These are phyloP conservation scores for Exobasidium cylindrosporum DNA, from an alignment of 1,284 basidiomycete species.

Conservation along the genomic window DNA sequence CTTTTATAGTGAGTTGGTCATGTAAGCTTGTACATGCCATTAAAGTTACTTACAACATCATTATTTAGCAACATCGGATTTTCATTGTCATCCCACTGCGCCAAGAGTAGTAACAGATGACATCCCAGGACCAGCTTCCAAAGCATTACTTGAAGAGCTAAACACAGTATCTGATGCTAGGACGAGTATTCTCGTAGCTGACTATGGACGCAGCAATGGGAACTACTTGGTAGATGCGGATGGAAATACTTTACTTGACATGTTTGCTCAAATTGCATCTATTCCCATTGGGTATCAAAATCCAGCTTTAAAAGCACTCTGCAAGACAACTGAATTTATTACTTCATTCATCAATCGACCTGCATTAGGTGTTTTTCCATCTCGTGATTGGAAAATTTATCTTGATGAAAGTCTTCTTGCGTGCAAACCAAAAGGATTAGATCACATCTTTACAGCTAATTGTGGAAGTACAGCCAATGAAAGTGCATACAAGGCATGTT, in stretches of 20 bases:
- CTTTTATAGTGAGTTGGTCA: too few relatives aligned
- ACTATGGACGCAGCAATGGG: conserved; percentile 54
- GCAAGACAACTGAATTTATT: conserved; percentile 55
- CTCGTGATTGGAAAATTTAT: conserved; percentile 57
- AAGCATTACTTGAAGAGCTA: conserved; percentile 47
- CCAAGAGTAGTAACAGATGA: conserved; percentile 36
- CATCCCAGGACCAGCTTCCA: conserved; percentile 53
- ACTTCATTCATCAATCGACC: conserved; percentile 59
- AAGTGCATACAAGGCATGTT: background rate
- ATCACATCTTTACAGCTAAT: background rate
- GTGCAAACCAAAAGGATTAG: conserved; percentile 3
- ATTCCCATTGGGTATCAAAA: conserved; percentile 59
- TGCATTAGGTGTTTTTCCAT: conserved; percentile 62
- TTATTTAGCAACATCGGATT: too few relatives aligned
- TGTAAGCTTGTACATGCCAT: too few relatives aligned
- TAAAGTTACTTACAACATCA: too few relatives aligned
- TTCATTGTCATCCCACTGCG: conserved; percentile 42
- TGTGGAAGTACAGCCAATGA: background rate
- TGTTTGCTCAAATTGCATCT: conserved; percentile 60
- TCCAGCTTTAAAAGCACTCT: conserved; percentile 54
- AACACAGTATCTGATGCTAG: conserved; percentile 56
- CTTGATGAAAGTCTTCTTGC: conserved; percentile 59
- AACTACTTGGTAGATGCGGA: conserved; percentile 61
- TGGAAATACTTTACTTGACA: conserved; percentile 61
- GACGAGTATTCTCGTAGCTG: conserved; percentile 56